Percentiles rank a stretch among this genome's conserved stretches.
These are phyloP conservation scores for Entophlyctis luteolus DNA, from an alignment of 192 early-diverging fungal genomes.

Conservation along the genomic window DNA sequence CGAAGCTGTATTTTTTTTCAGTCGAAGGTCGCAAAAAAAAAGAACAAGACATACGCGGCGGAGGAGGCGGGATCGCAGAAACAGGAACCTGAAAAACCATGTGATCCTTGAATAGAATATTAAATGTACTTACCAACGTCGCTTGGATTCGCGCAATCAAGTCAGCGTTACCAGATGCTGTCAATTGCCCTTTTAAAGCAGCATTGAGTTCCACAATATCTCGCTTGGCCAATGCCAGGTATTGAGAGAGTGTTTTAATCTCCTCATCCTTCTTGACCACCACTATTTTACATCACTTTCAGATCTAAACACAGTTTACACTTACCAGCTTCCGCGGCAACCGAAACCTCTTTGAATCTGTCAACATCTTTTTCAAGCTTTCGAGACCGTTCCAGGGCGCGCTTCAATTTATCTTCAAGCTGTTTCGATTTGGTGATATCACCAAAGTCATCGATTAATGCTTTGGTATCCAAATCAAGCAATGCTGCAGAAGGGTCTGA, in stretches of 20 bases:
- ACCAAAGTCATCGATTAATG: slow-evolving; percentile 34
- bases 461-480: slow-evolving; percentile 36
- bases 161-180: slow-evolving; percentile 21
- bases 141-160: slow-evolving; percentile 3
- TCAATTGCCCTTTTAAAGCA: slow-evolving; percentile 24
- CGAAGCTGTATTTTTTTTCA: neutral
- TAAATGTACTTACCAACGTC: neutral
- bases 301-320: neutral
- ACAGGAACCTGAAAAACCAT: neutral
- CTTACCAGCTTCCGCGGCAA: neutral
- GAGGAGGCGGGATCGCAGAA: neutral
- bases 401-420: slow-evolving; percentile 39
- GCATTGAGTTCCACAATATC: slow-evolving; percentile 32
- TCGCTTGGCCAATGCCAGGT: slow-evolving; percentile 24
- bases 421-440: slow-evolving; percentile 35
- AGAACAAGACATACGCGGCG: neutral
- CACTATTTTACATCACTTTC: neutral
- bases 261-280: slow-evolving; percentile 22
- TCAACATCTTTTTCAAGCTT: slow-evolving; percentile 50
- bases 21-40: neutral
- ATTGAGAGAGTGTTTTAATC: slow-evolving; percentile 2
- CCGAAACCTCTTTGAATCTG: slow-evolving; percentile 12
- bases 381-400: slow-evolving; percentile 37
- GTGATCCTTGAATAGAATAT: neutral
- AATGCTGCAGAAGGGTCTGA: slow-evolving; percentile 39